A percentile compares a stretch with the other conserved stretches of the same genome.
Conservation (phyloP, 805 yeast genomes). For the Candida cerambycidarum region DNA sequence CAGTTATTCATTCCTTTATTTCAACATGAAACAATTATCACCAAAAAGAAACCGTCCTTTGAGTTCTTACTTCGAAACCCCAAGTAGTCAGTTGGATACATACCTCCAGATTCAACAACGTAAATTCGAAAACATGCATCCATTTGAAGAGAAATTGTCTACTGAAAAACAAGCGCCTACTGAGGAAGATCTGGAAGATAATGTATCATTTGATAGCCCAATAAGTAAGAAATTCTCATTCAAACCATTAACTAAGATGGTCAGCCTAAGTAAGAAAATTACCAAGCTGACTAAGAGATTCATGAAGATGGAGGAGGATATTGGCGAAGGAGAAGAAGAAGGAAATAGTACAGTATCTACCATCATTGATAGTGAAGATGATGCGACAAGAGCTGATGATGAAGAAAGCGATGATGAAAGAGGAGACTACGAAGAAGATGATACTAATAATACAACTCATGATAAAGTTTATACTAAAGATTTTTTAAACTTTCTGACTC, state of each 20-base stretch:
- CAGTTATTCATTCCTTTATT: neutral
- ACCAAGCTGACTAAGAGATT: slow-evolving; percentile 20
- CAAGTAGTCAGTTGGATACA: slow-evolving; percentile 22
- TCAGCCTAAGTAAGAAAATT: slow-evolving; percentile 16
- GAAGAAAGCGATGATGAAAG: slow-evolving; percentile 20
- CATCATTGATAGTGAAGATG: slow-evolving; percentile 13
- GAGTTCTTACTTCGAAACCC: slow-evolving; percentile 40
- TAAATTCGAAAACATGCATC: slow-evolving; percentile 4
- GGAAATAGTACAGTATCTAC: slow-evolving; percentile 16
- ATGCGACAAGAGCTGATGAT: slow-evolving; percentile 7
- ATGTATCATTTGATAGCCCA: slow-evolving; percentile 6
- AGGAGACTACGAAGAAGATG: slow-evolving; percentile 17
- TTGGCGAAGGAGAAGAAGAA: slow-evolving; percentile 12
- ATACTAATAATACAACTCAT: slow-evolving; percentile 8
- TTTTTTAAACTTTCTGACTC: neutral
- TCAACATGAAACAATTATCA: slow-evolving; percentile 7
- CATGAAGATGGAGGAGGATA: slow-evolving; percentile 16
- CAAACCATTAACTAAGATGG: slow-evolving; percentile 25
- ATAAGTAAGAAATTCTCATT: slow-evolving; percentile 15
- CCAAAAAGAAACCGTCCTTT: slow-evolving; percentile 27
- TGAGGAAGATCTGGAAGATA: slow-evolving; percentile 5
- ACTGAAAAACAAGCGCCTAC: neutral
- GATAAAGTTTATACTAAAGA: slow-evolving; percentile 1
- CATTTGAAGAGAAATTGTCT: neutral
- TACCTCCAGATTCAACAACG: slow-evolving; percentile 12